Evolutionary conservation across 129 eudicot species (phyloP).

Genomic region (Lonicera japonica): DNA sequence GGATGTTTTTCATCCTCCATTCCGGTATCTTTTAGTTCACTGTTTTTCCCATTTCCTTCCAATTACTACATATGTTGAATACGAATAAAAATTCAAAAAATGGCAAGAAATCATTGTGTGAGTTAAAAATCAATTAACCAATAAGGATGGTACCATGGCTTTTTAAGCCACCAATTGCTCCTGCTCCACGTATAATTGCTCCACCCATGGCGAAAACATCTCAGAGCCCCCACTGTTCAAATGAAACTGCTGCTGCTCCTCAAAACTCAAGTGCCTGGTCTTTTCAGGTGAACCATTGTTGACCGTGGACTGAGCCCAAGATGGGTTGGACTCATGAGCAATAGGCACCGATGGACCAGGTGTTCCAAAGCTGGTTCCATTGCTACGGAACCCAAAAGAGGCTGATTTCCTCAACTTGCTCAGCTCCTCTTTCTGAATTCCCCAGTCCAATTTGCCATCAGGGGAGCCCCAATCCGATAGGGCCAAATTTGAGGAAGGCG

Average conservation of each 20-base stretch:
- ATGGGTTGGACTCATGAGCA: slow-evolving; percentile 24
- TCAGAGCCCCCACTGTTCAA: slow-evolving; percentile 26
- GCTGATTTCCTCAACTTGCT: slow-evolving; percentile 72
- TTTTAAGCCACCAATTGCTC: slow-evolving; percentile 58
- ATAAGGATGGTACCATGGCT: neutral
- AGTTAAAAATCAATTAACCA: slow-evolving; percentile 19
- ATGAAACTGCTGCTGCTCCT: slow-evolving; percentile 33
- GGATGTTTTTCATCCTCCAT: slow-evolving; percentile 21
- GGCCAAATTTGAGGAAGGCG: slow-evolving; percentile 21
- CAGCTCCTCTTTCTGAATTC: slow-evolving; percentile 68
- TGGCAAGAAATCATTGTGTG: slow-evolving; percentile 18
- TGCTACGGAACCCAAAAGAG: slow-evolving; percentile 55
- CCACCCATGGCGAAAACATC: slow-evolving; percentile 48
- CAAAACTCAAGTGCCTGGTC: slow-evolving; percentile 15
- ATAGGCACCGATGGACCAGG: too few species aligned
- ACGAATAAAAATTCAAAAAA: slow-evolving; percentile 27
- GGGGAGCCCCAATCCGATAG: slow-evolving; percentile 80
- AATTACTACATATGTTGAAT: slow-evolving; percentile 14
- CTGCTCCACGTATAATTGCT: slow-evolving; percentile 50
- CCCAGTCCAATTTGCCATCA: slow-evolving; percentile 82
- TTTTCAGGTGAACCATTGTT: slow-evolving; percentile 17
- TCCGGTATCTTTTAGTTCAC: slow-evolving; percentile 13
- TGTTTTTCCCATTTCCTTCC: slow-evolving; percentile 19
- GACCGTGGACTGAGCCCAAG: slow-evolving; percentile 25
- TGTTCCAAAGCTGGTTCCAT: slow-evolving; percentile 17